A percentile compares a stretch with the other conserved stretches of the same genome.
Conservation (phyloP, 108 stramenopile genomes). For the Cylindrotheca fusiformis region DNA sequence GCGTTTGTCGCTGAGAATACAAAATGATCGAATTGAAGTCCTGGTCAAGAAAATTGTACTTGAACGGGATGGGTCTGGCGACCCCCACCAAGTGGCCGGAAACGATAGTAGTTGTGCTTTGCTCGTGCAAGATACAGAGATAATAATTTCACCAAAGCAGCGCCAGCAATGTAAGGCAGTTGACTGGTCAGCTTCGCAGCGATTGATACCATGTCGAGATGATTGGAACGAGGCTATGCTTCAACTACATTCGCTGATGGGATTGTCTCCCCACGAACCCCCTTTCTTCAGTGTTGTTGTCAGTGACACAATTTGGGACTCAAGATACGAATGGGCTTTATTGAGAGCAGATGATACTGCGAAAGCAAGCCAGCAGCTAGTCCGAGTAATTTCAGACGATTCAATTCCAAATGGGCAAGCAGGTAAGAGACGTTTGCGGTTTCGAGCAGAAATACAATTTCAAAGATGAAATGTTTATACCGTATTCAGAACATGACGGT, state of each 20-base stretch:
- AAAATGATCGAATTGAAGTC: constrained; percentile 29
- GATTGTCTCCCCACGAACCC: neutral
- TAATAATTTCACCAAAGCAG: constrained; percentile 64
- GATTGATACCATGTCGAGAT: constrained; percentile 21
- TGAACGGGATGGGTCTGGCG: neutral
- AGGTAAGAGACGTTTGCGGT: constrained; percentile 16
- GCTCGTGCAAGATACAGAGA: constrained; percentile 69
- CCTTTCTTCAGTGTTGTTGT: constrained; percentile 19
- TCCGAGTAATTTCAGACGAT: constrained; percentile 12
- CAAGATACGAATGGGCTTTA: constrained; percentile 14
- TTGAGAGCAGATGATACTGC: neutral
- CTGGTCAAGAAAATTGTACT: constrained; percentile 16
- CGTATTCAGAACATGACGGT: constrained; percentile 21
- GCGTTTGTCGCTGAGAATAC: constrained; percentile 38
- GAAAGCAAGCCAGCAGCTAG: constrained; percentile 3
- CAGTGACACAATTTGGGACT: constrained; percentile 13
- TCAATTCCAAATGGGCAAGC: constrained; percentile 15
- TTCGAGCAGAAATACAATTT: constrained; percentile 4
- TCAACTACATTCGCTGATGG: neutral
- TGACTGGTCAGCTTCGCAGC: constrained; percentile 13
- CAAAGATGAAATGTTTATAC: constrained; percentile 17
- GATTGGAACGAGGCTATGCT: constrained; percentile 21
- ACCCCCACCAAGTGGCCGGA: neutral
- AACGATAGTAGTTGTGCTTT: constrained; percentile 23
- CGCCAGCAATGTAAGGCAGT: constrained; percentile 11